Conservation (phyloP, 208 protist genomes). For the Wallacemonas sp. region DNA sequence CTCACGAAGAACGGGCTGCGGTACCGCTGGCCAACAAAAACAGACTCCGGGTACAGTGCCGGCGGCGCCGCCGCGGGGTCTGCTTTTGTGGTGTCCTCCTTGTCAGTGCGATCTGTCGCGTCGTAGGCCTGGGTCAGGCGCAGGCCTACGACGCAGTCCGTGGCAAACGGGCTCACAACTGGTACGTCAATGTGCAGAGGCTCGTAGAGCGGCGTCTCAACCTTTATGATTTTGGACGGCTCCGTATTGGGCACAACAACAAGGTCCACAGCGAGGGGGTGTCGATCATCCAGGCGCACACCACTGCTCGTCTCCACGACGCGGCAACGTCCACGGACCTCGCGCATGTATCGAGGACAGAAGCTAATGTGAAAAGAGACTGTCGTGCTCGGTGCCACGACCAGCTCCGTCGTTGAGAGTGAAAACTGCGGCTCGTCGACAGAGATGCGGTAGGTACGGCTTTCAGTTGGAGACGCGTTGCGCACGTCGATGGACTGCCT, state of each 20-base stretch:
- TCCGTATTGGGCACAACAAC: constrained; percentile 62
- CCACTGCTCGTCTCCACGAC: constrained; percentile 58
- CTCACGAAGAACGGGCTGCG: constrained; percentile 64
- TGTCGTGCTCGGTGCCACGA: constrained; percentile 49
- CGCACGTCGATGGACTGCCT: constrained; percentile 74
- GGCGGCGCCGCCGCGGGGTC: constrained; percentile 9
- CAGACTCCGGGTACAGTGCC: constrained; percentile 36
- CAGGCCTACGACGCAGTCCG: constrained; percentile 77
- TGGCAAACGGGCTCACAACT: constrained; percentile 80
- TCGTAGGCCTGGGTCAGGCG: constrained; percentile 71
- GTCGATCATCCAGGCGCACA: constrained; percentile 45
- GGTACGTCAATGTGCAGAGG: constrained; percentile 59
- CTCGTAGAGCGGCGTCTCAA: constrained; percentile 84
- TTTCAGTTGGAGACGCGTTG: constrained; percentile 63
- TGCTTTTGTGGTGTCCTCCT: neutral
- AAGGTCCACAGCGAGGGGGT: constrained; percentile 74
- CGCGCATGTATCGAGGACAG: constrained; percentile 68
- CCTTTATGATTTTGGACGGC: constrained; percentile 56
- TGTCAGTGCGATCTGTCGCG: neutral
- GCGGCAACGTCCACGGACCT: constrained; percentile 57
- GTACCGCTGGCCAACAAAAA: constrained; percentile 27
- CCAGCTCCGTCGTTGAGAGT: constrained; percentile 52
- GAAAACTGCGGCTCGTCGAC: constrained; percentile 70
- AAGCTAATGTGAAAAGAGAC: constrained; percentile 57
- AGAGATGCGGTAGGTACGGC: constrained; percentile 71